A percentile compares a stretch with the other conserved stretches of the same genome.
Conservation (phyloP, 202 grass and related monocot species). For the Setaria italica region DNA sequence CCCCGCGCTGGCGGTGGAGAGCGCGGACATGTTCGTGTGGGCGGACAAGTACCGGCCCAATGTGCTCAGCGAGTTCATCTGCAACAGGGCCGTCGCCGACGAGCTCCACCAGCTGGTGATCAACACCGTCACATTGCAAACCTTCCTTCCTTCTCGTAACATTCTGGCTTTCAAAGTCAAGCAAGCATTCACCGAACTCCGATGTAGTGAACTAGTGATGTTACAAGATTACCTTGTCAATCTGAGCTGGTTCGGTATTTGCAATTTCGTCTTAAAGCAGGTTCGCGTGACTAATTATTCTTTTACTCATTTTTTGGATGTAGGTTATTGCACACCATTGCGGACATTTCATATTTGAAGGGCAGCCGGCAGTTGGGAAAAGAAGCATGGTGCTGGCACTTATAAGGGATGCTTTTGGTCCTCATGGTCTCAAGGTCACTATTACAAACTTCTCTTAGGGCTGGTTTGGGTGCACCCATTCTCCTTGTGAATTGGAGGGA, state of each 20-base stretch:
- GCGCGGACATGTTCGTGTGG: conserved; percentile 57
- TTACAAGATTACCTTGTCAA: background rate
- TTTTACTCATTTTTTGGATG: background rate
- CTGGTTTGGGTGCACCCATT: too few species aligned
- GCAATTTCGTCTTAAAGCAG: background rate
- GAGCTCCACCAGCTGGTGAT: conserved; percentile 56
- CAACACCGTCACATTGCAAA: background rate
- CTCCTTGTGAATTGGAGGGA: too few species aligned
- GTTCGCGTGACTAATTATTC: background rate
- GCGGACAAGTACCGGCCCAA: conserved; percentile 63
- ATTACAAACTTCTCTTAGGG: background rate
- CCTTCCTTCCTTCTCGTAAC: background rate
- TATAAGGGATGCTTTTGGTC: conserved; percentile 60
- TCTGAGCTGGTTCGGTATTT: background rate
- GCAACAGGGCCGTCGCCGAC: conserved; percentile 50
- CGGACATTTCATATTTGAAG: conserved; percentile 71
- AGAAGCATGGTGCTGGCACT: conserved; percentile 68
- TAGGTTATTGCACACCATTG: conserved; percentile 37
- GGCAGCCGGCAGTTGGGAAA: conserved; percentile 53
- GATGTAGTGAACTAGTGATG: background rate
- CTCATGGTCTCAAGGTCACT: conserved; percentile 54
- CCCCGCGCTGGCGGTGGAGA: background rate
- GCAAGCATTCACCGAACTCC: background rate
- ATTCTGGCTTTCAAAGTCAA: background rate
- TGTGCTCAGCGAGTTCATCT: conserved; percentile 63